These are phyloP conservation scores for Colletotrichum orbiculare DNA, from an alignment of 2,329 filamentous ascomycete species.

Conservation along the genomic window DNA sequence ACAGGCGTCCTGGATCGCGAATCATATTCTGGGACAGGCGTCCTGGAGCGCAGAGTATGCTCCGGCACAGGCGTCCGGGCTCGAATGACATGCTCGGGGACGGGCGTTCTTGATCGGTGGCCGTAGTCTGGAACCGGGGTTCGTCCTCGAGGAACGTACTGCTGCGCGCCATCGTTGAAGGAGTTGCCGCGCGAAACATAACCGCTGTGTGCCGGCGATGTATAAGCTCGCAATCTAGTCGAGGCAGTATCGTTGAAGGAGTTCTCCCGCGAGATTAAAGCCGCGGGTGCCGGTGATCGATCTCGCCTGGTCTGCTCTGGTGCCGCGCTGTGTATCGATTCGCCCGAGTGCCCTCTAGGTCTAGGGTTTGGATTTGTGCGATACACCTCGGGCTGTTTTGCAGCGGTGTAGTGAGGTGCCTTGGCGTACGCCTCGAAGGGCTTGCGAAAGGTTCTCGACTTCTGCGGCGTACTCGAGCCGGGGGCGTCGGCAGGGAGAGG, in stretches of 20 bases:
- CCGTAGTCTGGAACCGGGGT: constrained; percentile 18
- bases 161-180: constrained; percentile 35
- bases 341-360: constrained; percentile 55
- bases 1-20: constrained; percentile 23
- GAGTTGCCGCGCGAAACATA: constrained; percentile 35
- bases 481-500: constrained; percentile 68
- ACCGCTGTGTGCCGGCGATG: constrained; percentile 28
- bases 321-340: constrained; percentile 45
- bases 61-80: constrained; percentile 23
- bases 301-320: constrained; percentile 27
- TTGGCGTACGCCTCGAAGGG: constrained; percentile 76
- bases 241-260: constrained; percentile 34
- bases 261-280: constrained; percentile 38
- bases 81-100: constrained; percentile 6
- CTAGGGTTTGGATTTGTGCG: constrained; percentile 53
- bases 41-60: constrained; percentile 8
- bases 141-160: constrained; percentile 32
- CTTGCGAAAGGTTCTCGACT: constrained; percentile 72
- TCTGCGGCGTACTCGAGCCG: constrained; percentile 66
- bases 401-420: constrained; percentile 73
- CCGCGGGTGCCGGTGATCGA: constrained; percentile 34
- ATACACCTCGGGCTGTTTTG: constrained; percentile 69
- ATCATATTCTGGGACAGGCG: constrained; percentile 28
- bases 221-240: constrained; percentile 37
- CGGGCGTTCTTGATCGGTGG: constrained; percentile 14